A percentile compares a stretch with the other conserved stretches of the same genome.
These are phyloP conservation scores for Danielozyma ontarioensis DNA, from an alignment of 805 yeast genomes.

Conservation along the genomic window DNA sequence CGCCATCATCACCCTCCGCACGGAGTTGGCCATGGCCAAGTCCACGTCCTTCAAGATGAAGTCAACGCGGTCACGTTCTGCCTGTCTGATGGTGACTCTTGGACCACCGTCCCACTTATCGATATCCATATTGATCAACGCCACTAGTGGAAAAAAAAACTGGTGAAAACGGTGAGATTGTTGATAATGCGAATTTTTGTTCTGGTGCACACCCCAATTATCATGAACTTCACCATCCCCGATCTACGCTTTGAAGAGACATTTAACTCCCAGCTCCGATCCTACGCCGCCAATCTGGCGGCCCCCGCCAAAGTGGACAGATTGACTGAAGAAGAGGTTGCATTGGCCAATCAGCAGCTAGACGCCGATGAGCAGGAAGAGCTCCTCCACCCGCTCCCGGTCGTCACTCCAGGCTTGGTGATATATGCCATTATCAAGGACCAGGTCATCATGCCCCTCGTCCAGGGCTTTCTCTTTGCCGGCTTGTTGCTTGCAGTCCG, in stretches of 20 bases:
- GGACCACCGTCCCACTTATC: conserved; percentile 49
- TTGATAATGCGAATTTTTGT: neutral
- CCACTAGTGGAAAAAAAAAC: neutral
- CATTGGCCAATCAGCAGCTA: conserved; percentile 10
- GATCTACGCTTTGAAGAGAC: conserved; percentile 66
- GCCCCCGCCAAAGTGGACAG: conserved; percentile 17
- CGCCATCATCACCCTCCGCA: conserved; percentile 87
- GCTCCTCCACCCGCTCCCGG: conserved; percentile 23
- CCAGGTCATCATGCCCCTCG: conserved; percentile 47
- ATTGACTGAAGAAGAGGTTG: conserved; percentile 15
- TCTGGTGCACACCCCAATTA: conserved; percentile 4
- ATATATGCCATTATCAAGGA: conserved; percentile 46
- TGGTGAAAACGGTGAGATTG: neutral
- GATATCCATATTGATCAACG: conserved; percentile 20
- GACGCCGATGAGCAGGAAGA: conserved; percentile 11
- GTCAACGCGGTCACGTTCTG: conserved; percentile 84
- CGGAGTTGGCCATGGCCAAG: conserved; percentile 83
- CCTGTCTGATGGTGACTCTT: conserved; percentile 80
- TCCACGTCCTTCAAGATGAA: conserved; percentile 85
- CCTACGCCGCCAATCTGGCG: conserved; percentile 20
- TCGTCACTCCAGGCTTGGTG: conserved; percentile 41
- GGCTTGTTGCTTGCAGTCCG: conserved; percentile 30
- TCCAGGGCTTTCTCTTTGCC: conserved; percentile 48
- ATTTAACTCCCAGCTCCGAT: conserved; percentile 34
- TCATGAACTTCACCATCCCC: conserved; percentile 33